phyloP scores from a whole-genome alignment of 2,329 filamentous ascomycete species.

The Penicillium sp. region DNA sequence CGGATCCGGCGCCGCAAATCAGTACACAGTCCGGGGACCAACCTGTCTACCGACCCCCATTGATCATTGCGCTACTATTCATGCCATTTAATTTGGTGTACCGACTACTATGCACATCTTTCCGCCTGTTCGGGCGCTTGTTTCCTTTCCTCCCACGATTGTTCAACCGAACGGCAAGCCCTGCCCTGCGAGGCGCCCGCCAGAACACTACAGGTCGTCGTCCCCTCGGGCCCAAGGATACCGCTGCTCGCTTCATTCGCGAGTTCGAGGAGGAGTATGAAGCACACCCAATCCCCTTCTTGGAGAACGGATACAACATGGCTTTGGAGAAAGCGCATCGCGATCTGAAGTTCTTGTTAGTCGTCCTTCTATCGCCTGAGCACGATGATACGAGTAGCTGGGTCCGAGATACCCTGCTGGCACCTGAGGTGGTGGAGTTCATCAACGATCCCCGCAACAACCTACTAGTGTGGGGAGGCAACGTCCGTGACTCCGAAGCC shows the following conservation, averaged over 20 bases:
- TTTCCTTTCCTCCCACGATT: conserved; percentile 77
- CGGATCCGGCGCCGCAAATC: conserved; percentile 77
- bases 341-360: conserved; percentile 87
- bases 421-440: conserved; percentile 71
- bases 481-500: conserved; percentile 87
- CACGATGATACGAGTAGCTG: conserved; percentile 89
- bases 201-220: conserved; percentile 69
- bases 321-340: conserved; percentile 87
- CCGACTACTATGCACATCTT: conserved; percentile 64
- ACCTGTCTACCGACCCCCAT: conserved; percentile 68
- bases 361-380: conserved; percentile 85
- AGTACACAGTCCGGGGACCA: conserved; percentile 72
- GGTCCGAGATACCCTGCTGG: conserved; percentile 77
- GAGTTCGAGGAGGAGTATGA: conserved; percentile 97
- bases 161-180: conserved; percentile 49
- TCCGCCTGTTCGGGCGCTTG: conserved; percentile 74
- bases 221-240: conserved; percentile 80
- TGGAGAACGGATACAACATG: conserved; percentile 87
- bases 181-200: conserved; percentile 46
- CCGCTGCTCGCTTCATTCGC: conserved; percentile 81
- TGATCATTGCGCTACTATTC: conserved; percentile 76
- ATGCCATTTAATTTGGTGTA: conserved; percentile 80
- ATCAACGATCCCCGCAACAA: conserved; percentile 74
- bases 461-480: conserved; percentile 88
- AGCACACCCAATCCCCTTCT: conserved; percentile 65